phyloP scores from a whole-genome alignment of 2,329 filamentous ascomycete genomes.

The Didymosphaeria variabile region DNA sequence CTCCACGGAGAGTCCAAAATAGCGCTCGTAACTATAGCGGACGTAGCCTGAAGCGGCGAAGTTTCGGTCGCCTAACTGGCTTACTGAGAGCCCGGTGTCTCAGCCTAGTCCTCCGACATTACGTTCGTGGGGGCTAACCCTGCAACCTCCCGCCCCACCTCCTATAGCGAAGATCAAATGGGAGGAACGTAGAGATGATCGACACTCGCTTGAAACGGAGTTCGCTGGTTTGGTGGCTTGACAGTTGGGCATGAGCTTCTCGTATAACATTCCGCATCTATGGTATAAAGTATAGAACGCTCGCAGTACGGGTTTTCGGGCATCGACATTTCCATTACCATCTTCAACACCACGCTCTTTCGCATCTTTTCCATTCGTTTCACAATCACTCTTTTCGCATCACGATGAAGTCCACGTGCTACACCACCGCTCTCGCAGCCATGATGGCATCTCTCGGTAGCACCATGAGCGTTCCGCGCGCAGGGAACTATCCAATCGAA shows the following conservation, averaged over 20 bases:
- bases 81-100: conserved; percentile 16
- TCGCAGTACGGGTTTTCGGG: neutral
- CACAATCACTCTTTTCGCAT: conserved; percentile 7
- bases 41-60: neutral
- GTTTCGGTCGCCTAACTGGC: neutral
- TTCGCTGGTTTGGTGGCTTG: neutral
- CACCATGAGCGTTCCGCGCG: conserved; percentile 16
- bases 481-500: conserved; percentile 8
- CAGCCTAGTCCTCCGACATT: conserved; percentile 19
- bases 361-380: neutral
- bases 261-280: neutral
- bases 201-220: neutral
- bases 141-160: neutral
- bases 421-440: conserved; percentile 17
- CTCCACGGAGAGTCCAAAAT: conserved; percentile 1
- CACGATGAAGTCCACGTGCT: conserved; percentile 21
- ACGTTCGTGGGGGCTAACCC: conserved; percentile 3
- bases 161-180: neutral
- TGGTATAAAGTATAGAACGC: neutral
- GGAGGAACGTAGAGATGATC: neutral
- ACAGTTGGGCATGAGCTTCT: neutral
- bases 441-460: conserved; percentile 14
- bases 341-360: too few relatives aligned
- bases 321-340: neutral
- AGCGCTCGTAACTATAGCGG: neutral